These are phyloP conservation scores for Podaxis sp. DNA, from an alignment of 768 basidiomycete species.

Conservation along the genomic window DNA sequence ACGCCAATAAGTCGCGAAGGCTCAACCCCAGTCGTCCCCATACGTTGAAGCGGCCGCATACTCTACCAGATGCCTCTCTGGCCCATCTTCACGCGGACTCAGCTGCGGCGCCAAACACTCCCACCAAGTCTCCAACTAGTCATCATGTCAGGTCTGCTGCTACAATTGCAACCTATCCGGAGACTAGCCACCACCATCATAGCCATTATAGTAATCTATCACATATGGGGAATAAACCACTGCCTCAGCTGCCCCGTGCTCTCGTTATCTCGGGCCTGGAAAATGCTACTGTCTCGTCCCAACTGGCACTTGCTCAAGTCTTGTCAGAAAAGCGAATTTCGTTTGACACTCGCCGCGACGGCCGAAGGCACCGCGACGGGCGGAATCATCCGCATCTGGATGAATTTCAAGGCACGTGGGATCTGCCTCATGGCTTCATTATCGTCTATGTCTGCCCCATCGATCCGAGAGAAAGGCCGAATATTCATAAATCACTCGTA, in stretches of 20 bases:
- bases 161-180: neutral
- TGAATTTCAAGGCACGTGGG: slow-evolving; percentile 40
- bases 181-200: slow-evolving; percentile 15
- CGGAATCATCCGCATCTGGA: slow-evolving; percentile 28
- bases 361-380: slow-evolving; percentile 17
- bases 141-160: slow-evolving; percentile 1
- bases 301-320: slow-evolving; percentile 54
- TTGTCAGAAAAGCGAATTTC: slow-evolving; percentile 51
- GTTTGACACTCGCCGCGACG: slow-evolving; percentile 33
- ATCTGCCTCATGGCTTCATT: slow-evolving; percentile 67
- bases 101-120: neutral
- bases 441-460: slow-evolving; percentile 70
- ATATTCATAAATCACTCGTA: slow-evolving; percentile 65
- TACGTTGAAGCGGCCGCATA: slow-evolving; percentile 13
- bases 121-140: slow-evolving; percentile 1
- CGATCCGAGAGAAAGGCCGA: slow-evolving; percentile 63
- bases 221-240: slow-evolving; percentile 36
- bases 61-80: neutral
- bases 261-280: slow-evolving; percentile 75
- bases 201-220: slow-evolving; percentile 15
- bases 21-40: slow-evolving; percentile 10
- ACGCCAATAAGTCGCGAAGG: slow-evolving; percentile 16
- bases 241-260: slow-evolving; percentile 48
- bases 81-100: neutral
- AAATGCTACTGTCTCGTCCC: slow-evolving; percentile 48